Evolutionary conservation across 371 early-diverging fungal species (phyloP).

Genomic region (Conidiobolus incongruus): DNA sequence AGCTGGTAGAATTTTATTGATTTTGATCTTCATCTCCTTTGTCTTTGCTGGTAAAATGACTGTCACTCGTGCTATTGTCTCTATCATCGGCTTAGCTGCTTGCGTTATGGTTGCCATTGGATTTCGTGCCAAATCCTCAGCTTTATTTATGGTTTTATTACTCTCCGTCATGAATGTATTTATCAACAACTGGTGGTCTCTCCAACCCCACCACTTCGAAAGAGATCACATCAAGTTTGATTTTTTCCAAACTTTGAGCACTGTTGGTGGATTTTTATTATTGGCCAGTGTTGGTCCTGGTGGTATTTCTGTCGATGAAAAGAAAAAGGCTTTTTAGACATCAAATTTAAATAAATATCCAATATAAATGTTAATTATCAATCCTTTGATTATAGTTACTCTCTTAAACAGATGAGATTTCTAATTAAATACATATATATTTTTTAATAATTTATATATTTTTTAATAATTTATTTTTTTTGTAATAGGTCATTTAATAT

Average conservation of each 20-base stretch:
- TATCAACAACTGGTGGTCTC: slow-evolving; percentile 92
- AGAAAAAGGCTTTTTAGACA: slow-evolving; percentile 88
- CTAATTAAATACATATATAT: too few species aligned
- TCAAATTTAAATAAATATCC: too few species aligned
- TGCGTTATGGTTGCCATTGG: slow-evolving; percentile 90
- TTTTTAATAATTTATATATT: too few species aligned
- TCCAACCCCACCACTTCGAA: slow-evolving; percentile 50
- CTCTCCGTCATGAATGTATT: slow-evolving; percentile 69
- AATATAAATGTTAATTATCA: too few species aligned
- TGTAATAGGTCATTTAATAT: too few species aligned
- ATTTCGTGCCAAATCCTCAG: slow-evolving; percentile 89
- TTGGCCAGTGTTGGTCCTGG: slow-evolving; percentile 85
- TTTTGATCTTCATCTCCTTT: slow-evolving; percentile 75
- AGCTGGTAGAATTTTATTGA: slow-evolving; percentile 74
- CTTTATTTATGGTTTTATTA: slow-evolving; percentile 75
- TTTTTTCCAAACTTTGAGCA: slow-evolving; percentile 91
- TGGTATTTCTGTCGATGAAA: slow-evolving; percentile 79
- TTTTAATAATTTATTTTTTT: too few species aligned
- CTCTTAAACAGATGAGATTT: too few species aligned
- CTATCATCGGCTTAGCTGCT: slow-evolving; percentile 54
- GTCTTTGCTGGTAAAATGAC: slow-evolving; percentile 68
- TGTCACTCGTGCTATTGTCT: slow-evolving; percentile 34
- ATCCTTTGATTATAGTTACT: too few species aligned
- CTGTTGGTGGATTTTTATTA: slow-evolving; percentile 87
- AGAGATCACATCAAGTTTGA: slow-evolving; percentile 92